Base-by-base conservation (phyloP, 768 basidiomycete genomes). In the Russula compacta region DNA sequence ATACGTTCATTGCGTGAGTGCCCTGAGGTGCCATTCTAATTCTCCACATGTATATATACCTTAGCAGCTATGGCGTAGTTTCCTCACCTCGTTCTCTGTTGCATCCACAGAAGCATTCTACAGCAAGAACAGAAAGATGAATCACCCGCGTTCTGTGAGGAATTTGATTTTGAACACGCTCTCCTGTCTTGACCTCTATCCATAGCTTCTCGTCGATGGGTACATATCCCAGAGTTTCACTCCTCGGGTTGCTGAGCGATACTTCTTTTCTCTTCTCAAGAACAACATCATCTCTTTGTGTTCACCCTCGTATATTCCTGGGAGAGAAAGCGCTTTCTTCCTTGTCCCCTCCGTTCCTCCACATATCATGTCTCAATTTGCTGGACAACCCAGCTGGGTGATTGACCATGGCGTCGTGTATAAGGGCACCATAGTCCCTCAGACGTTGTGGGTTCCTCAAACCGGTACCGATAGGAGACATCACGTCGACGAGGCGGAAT, bases 371-470 rank as follows among this genome's bases (percentile, higher is more conserved):
- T 4, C 0, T 5, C 53, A 43, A 17, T 19, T 32, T 39, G 29
- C 40, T 36, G 29, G 4, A n/a, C 8, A 17, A 14, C 4, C 2
- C 14, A 2, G 6, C 32, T 56, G 54, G 24, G 15, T 35, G 1
- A 21, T 61, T 7, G 60, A 61, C 29, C 55, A 55, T 7, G 2
- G 7, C n/a, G 17, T 56, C 29, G 24, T 57, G 29, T 0, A 3
- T 11, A 11, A 6, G 8, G 60, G 60, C n/a, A 61, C 58, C 2
- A 44, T 63, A 32, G 58, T 63, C 3, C 61, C 61, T 19, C 61
- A 63, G 38, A 49, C 17, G 10, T 33, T 63, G 33, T 63, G 61
- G 61, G 2, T 6, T 0, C 61, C 61, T 8, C 58, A 47, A 2
- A 44, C 33, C 12, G 6, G 36, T 1, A 51, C 42, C 11, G 62